Base-by-base conservation (phyloP, 106 monocot species). In the Cymbidium sinense region DNA sequence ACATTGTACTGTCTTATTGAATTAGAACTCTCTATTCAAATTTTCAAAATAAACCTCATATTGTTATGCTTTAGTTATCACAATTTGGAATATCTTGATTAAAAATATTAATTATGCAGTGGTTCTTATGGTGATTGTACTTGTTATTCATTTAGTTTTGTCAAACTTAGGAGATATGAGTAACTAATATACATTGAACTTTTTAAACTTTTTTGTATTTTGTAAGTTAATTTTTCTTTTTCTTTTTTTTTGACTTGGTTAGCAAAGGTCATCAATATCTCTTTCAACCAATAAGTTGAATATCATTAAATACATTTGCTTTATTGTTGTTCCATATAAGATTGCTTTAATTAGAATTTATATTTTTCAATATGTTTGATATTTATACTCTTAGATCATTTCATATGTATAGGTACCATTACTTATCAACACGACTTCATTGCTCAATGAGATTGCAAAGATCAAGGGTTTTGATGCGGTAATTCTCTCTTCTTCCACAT, bases 371-470 rank as follows among this genome's bases (percentile, higher is more conserved):
- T 31, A 17, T 10, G 25, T 69, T 4, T 34, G 2, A 31, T 28
- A 33, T 37, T 4, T 71, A 37, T 19, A 71, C 39, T 39, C 37
- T 35, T 39, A 36, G 17, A 71, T 71, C 71, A 37, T 71, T 71
- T n/a, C 37, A 15, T 33, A 39, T 3, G 0, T 79, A 35, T 81
- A 91, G 91, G 61, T 86, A 28, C 91, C 91, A 25, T 75, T 86
- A 34, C 77, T 91, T 77, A 67, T 87, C 30, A 67, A 84, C 37
- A 86, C 30, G 77, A 29, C 61, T 72, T 67, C 58, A 77, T 76
- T 91, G 25, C 47, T 80, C 75, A 70, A 50, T n/a, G 91, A 91
- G 72, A 82, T 91, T 86, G 41, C 71, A 21, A 88, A 76, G 62
- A 33, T 91, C 50, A 75, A 80, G 43, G 77, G 75, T 23, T 79